Base-by-base conservation (phyloP, 2,329 filamentous ascomycete species). In the Ceratocystis cubensis region DNA sequence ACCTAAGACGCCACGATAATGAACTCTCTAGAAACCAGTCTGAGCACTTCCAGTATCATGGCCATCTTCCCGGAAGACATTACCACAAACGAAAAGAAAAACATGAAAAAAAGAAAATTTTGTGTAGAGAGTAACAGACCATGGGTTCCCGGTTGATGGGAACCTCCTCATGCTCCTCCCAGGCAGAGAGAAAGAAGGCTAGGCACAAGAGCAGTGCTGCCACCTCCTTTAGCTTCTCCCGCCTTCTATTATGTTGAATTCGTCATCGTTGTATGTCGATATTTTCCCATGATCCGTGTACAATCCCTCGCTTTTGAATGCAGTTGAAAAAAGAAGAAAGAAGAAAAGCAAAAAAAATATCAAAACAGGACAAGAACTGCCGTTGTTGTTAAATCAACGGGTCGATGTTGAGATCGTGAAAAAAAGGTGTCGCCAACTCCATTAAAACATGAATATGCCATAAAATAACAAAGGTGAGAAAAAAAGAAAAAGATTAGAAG, bases 361-460 rank as follows among this genome's bases (percentile, higher is more conserved):
- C 28, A 67, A 67, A 65, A 67, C 66, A 66, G 65, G 48, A 69
- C 46, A 69, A 67, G 63, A 59, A 56, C 67, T 68, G 53, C 63
- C 67, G 63, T 57, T 64, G 67, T 65, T 66, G 57, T 57, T 68
- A 56, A 61, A 63, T 66, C 70, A 69, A 63, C 65, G 66, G 67
- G 65, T 63, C 80, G 80, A 81, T 82, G 80, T 82, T 82, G 80
- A 82, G 78, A 81, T 82, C 80, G 80, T 80, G 76, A 75, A 53
- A 53, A n/a, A 53, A 41, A 41, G 74, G 75, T 69, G 69, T 72
- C 70, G 68, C 69, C 69, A 72, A 69, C 68, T 63, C 66, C 66
- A 48, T 65, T 53, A 62, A 56, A 66, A 66, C 67, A 69, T 67
- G 63, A 67, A 68, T 56, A 69, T 73, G 70, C 74, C 71, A 66